Conservation (phyloP, 2,329 filamentous ascomycete genomes). For the Mycogone perniciosa region DNA sequence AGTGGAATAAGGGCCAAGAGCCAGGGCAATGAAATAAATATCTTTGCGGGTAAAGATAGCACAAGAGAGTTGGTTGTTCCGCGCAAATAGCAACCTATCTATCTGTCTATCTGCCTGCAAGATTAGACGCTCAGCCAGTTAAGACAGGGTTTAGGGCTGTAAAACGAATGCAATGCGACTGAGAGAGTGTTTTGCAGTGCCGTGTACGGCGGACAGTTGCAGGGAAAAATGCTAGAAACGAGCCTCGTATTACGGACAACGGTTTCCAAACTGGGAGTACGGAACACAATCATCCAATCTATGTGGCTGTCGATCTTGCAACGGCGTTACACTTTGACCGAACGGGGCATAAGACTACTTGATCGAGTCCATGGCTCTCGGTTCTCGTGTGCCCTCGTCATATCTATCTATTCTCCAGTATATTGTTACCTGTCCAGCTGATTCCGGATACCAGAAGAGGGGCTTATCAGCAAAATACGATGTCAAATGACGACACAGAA, state of each 20-base stretch:
- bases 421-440: too few relatives aligned
- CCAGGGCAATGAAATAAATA: not conserved
- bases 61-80: not conserved
- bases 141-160: not conserved
- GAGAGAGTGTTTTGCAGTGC: not conserved
- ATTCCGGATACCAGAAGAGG: too few relatives aligned
- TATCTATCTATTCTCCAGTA: too few relatives aligned
- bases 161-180: not conserved
- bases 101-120: too few relatives aligned
- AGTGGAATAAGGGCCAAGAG: constrained; percentile 63
- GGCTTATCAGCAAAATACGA: too few relatives aligned
- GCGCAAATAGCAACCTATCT: not conserved
- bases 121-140: not conserved
- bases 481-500: too few relatives aligned
- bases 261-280: too few relatives aligned
- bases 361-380: not conserved
- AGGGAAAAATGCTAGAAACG: not conserved
- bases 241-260: constrained; percentile 3
- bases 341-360: not conserved
- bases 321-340: not conserved
- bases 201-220: not conserved
- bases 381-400: too few relatives aligned
- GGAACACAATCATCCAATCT: too few relatives aligned
- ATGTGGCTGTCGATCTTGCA: not conserved
- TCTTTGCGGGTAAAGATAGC: too few relatives aligned